A percentile compares a stretch with the other conserved stretches of the same genome.
Evolutionary conservation across 1,139 yeast genomes (phyloP).

Genomic region (Suhomyces ambrosiae): DNA sequence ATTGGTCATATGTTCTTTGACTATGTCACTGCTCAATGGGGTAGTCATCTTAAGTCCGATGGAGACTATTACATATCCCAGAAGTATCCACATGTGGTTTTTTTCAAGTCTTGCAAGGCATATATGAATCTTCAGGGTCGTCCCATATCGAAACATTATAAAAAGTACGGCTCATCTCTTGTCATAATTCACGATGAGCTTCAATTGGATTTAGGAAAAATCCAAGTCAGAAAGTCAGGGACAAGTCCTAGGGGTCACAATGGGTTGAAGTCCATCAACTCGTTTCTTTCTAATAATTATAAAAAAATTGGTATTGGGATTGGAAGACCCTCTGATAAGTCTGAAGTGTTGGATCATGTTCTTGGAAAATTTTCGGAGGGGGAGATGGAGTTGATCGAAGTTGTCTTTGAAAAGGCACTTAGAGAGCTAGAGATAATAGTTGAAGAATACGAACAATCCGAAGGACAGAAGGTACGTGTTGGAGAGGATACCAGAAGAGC

Average conservation of each 20-base stretch:
- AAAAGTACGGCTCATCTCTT: constrained; percentile 36
- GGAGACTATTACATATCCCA: constrained; percentile 23
- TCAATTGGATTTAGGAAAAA: constrained; percentile 62
- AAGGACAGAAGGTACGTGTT: too few relatives aligned
- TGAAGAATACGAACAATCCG: background rate
- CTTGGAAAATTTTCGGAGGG: constrained; percentile 46
- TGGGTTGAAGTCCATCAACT: constrained; percentile 64
- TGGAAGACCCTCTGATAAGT: constrained; percentile 56
- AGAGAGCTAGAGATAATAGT: constrained; percentile 38
- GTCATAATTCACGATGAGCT: constrained; percentile 78
- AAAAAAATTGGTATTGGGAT: constrained; percentile 71
- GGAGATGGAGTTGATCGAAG: constrained; percentile 37
- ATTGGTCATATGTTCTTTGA: constrained; percentile 66
- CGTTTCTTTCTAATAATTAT: constrained; percentile 42
- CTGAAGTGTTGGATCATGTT: constrained; percentile 63
- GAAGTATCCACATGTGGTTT: constrained; percentile 26
- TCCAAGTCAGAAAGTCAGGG: constrained; percentile 57
- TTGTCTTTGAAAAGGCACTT: constrained; percentile 43
- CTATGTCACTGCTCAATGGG: constrained; percentile 31
- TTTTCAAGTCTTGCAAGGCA: constrained; percentile 54
- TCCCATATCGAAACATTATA: constrained; percentile 51
- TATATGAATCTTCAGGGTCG: constrained; percentile 72
- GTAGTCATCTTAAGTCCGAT: constrained; percentile 15
- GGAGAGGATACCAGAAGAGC: too few relatives aligned
- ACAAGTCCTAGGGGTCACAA: constrained; percentile 78